Conservation (phyloP, 768 basidiomycete genomes). For the Termitomyces sp. region DNA sequence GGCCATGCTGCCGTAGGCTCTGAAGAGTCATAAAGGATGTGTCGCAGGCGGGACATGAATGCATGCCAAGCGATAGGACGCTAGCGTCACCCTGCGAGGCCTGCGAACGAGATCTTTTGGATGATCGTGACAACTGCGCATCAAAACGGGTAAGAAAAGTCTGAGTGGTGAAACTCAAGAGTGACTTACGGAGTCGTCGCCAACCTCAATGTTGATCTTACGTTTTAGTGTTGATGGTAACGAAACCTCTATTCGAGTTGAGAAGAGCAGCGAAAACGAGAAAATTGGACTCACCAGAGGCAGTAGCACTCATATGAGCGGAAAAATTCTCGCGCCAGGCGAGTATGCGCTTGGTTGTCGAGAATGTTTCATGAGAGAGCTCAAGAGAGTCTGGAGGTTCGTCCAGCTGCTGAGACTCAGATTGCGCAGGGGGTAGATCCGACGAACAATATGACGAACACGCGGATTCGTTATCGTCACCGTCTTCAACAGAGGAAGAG, state of each 20-base stretch:
- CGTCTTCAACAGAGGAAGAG: slow-evolving; percentile 24
- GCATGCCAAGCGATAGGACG: slow-evolving; percentile 38
- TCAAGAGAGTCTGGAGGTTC: slow-evolving; percentile 17
- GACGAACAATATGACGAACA: slow-evolving; percentile 75
- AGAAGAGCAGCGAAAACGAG: slow-evolving; percentile 7
- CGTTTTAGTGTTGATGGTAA: slow-evolving; percentile 40
- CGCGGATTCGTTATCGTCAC: slow-evolving; percentile 38
- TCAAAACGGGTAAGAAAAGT: slow-evolving; percentile 8
- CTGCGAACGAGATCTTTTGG: slow-evolving; percentile 52
- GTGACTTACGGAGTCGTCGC: slow-evolving; percentile 32
- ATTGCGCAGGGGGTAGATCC: slow-evolving; percentile 36
- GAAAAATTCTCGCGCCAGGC: slow-evolving; percentile 64
- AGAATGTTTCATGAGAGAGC: slow-evolving; percentile 41
- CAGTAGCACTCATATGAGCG: slow-evolving; percentile 33
- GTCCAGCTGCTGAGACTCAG: slow-evolving; percentile 16
- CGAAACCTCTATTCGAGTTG: slow-evolving; percentile 19
- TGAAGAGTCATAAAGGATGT: slow-evolving; percentile 56
- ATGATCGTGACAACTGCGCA: slow-evolving; percentile 43
- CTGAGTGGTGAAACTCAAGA: neutral
- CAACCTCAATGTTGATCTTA: slow-evolving; percentile 44
- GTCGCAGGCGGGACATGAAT: slow-evolving; percentile 75
- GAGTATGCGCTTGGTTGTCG: slow-evolving; percentile 60
- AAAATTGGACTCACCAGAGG: slow-evolving; percentile 31
- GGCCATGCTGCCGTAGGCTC: slow-evolving; percentile 58
- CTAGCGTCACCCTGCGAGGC: slow-evolving; percentile 28